Evolutionary conservation across 2,329 filamentous ascomycete species (phyloP).

Genomic region (Verticillium nubilum): DNA sequence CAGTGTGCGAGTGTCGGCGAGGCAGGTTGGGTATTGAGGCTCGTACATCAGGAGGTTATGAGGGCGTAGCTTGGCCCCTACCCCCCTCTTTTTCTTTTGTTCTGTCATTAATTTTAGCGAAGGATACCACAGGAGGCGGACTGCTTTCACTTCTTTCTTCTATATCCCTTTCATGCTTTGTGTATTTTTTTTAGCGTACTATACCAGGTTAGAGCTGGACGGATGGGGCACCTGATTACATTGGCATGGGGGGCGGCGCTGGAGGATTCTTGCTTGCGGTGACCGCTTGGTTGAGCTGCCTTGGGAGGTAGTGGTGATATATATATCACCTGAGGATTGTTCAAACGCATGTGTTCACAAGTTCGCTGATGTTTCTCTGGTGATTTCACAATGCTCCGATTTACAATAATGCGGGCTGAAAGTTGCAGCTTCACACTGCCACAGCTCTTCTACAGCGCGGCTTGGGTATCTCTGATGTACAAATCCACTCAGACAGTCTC

Average conservation of each 20-base stretch:
- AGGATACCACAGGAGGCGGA: not conserved
- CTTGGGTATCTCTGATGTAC: not conserved
- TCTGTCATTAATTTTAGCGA: not conserved
- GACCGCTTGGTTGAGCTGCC: not conserved
- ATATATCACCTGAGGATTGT: not conserved
- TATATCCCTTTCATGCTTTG: not conserved
- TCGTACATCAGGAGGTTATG: constrained; percentile 52
- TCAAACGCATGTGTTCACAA: not conserved
- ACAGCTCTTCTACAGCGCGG: not conserved
- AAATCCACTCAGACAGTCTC: not conserved
- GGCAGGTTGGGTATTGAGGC: constrained; percentile 49
- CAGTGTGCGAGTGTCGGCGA: constrained; percentile 49
- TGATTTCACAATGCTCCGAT: not conserved
- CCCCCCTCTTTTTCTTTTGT: not conserved
- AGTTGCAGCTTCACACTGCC: too few species aligned
- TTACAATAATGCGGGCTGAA: not conserved
- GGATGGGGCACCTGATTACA: not conserved
- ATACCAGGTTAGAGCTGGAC: not conserved
- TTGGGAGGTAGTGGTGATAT: not conserved
- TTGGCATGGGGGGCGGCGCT: not conserved
- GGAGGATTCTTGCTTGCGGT: not conserved
- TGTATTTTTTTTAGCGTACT: not conserved
- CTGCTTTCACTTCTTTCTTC: not conserved
- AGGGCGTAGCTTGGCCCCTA: constrained; percentile 12
- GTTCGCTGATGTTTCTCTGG: not conserved